Base-by-base conservation (phyloP, 768 basidiomycete species). In the Amanita exitialis region DNA sequence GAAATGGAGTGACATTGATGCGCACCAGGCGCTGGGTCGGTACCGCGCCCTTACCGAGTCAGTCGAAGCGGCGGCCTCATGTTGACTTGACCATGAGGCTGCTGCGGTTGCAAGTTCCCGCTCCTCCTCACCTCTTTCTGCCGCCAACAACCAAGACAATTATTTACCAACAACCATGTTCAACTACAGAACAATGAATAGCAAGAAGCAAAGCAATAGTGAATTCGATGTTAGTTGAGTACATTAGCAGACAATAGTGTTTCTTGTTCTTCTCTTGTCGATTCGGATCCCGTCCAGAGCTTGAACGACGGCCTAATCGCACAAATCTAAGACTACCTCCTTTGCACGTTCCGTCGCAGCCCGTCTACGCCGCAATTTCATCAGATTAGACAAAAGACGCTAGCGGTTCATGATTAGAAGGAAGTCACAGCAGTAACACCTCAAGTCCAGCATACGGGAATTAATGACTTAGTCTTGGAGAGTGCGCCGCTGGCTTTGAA, bases 11-110 rank as follows among this genome's bases (percentile, higher is more conserved):
- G n/a, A 3, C 7, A 6, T 8, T 30, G 7, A 32, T 28, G 43
- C 28, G 43, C 39, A 44, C 43, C 43, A 27, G 9, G n/a, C n/a
- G n/a, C n/a, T 15, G 36, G 25, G 47, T 37, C 34, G 47, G 47
- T 46, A 15, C 45, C 45, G 44, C 44, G 28, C 27, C 30, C 45
- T 27, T 27, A 27, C 47, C 47, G 47, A 48, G 47, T 48, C 47
- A 48, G 46, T 48, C 37, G 47, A 48, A 48, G 47, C 45, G 45
- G 15, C 36, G 21, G 36, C 36, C 47, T 38, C 47, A 7, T 46
- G 45, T 46, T 16, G 16, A 12, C 28, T 46, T 16, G 16, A 12
- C 28, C 30, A 18, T 12, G 32, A 18, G 45, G 28, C 30, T 13
- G 25, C 47, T 38, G 47, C 47, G 36, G 47, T 48, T 37, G 4